Evolutionary conservation across 139 green algal genomes (phyloP).

Genomic region (Tetradesmus lagerheimii): DNA sequence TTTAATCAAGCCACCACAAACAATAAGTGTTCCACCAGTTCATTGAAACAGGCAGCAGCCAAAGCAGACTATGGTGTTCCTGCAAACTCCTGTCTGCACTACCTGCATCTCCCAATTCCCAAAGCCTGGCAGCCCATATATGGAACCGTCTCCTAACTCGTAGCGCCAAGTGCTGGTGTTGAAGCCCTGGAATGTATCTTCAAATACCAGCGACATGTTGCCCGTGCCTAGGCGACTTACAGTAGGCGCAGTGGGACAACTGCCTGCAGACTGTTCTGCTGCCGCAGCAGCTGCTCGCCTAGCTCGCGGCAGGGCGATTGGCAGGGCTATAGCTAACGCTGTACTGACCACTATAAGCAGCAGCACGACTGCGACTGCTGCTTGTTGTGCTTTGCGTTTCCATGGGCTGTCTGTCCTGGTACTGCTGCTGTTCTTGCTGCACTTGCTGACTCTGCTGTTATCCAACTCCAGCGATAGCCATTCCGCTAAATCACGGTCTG

Average conservation of each 20-base stretch:
- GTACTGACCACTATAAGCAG: neutral
- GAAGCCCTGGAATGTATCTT: neutral
- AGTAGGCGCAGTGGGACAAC: neutral
- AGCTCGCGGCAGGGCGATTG: neutral
- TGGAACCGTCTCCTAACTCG: neutral
- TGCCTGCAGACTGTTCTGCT: neutral
- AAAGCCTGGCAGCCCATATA: neutral
- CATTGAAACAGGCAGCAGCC: too few relatives aligned
- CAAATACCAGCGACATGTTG: neutral
- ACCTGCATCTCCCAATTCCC: neutral
- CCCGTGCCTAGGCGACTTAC: neutral
- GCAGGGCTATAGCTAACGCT: neutral
- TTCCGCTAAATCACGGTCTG: neutral
- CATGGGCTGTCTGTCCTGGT: neutral
- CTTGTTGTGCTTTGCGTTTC: neutral
- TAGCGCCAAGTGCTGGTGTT: neutral
- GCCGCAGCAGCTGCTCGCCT: neutral
- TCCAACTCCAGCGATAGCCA: neutral
- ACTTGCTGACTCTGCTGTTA: neutral
- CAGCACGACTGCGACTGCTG: neutral
- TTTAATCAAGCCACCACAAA: too few relatives aligned
- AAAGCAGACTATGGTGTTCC: neutral
- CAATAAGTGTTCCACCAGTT: too few relatives aligned
- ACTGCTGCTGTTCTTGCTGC: neutral
- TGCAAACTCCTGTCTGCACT: neutral